Evolutionary conservation across 179 eudicot species (phyloP).

Genomic region (Sideroxylon spinosum): DNA sequence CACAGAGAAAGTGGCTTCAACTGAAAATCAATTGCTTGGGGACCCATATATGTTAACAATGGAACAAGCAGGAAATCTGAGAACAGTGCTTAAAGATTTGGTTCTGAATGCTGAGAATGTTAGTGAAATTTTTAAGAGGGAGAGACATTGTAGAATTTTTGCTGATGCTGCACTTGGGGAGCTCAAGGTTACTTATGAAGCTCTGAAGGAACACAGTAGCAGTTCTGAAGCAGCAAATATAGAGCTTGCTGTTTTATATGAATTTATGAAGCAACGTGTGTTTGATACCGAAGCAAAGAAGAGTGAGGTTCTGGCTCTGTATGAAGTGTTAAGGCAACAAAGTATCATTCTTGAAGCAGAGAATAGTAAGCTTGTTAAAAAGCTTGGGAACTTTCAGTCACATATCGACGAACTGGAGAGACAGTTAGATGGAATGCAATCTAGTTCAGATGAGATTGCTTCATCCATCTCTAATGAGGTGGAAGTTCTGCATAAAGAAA

Average conservation of each 20-base stretch:
- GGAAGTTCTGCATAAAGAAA: conserved; percentile 48
- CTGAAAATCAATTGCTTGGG: conserved; percentile 33
- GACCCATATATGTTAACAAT: conserved; percentile 41
- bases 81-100: conserved; percentile 44
- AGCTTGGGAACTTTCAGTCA: conserved; percentile 40
- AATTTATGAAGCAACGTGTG: conserved; percentile 49
- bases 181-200: conserved; percentile 47
- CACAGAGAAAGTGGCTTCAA: conserved; percentile 26
- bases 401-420: conserved; percentile 42
- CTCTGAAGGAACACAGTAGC: conserved; percentile 41
- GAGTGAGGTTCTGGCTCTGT: conserved; percentile 40
- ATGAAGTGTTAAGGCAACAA: conserved; percentile 40
- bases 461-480: conserved; percentile 39
- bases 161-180: conserved; percentile 38
- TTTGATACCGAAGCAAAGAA: conserved; percentile 46
- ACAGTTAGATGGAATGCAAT: conserved; percentile 45
- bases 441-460: conserved; percentile 39
- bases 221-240: conserved; percentile 52
- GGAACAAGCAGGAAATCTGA: conserved; percentile 37
- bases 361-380: conserved; percentile 41
- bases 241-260: conserved; percentile 66
- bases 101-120: conserved; percentile 43
- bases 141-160: conserved; percentile 31
- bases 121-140: conserved; percentile 36
- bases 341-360: conserved; percentile 31